Conservation (phyloP, 2,329 filamentous ascomycete species). For the Xylaria sp. region DNA sequence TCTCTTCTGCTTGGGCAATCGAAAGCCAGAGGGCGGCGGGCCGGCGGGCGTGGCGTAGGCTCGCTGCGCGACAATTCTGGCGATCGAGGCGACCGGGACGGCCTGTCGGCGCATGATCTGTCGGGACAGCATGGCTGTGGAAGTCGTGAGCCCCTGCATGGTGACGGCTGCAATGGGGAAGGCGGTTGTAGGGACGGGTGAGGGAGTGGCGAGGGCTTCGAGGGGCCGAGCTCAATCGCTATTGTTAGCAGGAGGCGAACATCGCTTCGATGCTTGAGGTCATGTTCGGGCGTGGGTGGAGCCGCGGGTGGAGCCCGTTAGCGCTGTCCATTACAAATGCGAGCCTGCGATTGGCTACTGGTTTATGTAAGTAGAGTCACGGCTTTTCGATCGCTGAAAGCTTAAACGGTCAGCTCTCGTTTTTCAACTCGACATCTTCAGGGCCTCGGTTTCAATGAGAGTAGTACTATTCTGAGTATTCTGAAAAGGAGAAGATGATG, state of each 20-base stretch:
- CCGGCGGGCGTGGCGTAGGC: slow-evolving; percentile 66
- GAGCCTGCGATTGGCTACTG: slow-evolving; percentile 22
- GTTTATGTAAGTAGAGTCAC: slow-evolving; percentile 3
- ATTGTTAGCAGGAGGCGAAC: slow-evolving; percentile 17
- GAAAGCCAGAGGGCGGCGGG: slow-evolving; percentile 74
- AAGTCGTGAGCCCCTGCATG: slow-evolving; percentile 33
- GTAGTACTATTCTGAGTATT: too few species aligned
- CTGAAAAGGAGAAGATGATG: too few species aligned
- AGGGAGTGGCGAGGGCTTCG: slow-evolving; percentile 14
- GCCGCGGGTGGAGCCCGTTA: slow-evolving; percentile 24
- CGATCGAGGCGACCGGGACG: slow-evolving; percentile 21
- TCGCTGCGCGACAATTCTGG: slow-evolving; percentile 34
- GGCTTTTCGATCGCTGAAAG: neutral
- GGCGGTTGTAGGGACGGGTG: slow-evolving; percentile 6
- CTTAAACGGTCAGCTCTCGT: neutral
- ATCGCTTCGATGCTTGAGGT: slow-evolving; percentile 20
- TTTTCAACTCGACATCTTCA: too few species aligned
- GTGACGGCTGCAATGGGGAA: slow-evolving; percentile 23
- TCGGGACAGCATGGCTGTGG: slow-evolving; percentile 29
- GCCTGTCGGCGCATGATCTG: slow-evolving; percentile 32
- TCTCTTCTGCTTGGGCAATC: slow-evolving; percentile 63
- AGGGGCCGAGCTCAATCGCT: slow-evolving; percentile 15
- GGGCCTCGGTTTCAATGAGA: too few species aligned
- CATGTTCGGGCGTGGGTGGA: slow-evolving; percentile 28
- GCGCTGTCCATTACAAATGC: slow-evolving; percentile 25